Conservation (phyloP, 768 basidiomycete genomes). For the Tremella fuciformis region DNA sequence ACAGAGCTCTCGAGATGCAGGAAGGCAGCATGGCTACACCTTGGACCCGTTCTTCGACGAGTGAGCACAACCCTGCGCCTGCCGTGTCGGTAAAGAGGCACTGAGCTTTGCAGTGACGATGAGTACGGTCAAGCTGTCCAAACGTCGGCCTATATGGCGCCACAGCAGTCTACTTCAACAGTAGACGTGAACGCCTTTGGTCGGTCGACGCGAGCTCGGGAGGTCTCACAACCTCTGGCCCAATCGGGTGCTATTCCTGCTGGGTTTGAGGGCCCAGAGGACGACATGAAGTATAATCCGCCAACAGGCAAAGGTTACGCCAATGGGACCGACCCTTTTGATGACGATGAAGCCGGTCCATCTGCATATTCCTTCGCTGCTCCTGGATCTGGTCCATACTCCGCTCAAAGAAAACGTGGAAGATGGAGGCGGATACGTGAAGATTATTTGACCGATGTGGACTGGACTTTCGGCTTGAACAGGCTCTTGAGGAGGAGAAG, state of each 20-base stretch:
- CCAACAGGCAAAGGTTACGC: conserved; percentile 35
- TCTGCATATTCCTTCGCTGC: conserved; percentile 38
- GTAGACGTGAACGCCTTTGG: conserved; percentile 30
- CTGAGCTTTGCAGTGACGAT: conserved; percentile 37
- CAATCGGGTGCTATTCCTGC: conserved; percentile 44
- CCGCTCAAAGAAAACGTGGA: conserved; percentile 19
- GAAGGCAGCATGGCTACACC: conserved; percentile 36
- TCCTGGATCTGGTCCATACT: conserved; percentile 31
- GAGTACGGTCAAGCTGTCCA: conserved; percentile 38
- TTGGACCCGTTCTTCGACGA: conserved; percentile 52
- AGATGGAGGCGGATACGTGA: conserved; percentile 35
- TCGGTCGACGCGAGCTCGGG: conserved; percentile 28
- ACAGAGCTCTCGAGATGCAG: conserved; percentile 14
- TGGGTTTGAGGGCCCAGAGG: conserved; percentile 30
- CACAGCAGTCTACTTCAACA: conserved; percentile 35
- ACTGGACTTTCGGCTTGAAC: conserved; percentile 47
- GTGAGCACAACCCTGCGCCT: conserved; percentile 21
- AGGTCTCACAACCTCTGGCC: conserved; percentile 41
- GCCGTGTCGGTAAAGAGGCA: neutral
- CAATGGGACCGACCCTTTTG: conserved; percentile 33
- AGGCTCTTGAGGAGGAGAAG: conserved; percentile 32
- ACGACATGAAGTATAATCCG: conserved; percentile 23
- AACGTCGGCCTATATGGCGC: conserved; percentile 36
- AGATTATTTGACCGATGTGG: conserved; percentile 43
- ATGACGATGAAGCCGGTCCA: conserved; percentile 34